phyloP scores from a whole-genome alignment of 2,329 filamentous ascomycete species.

The Cyphellophora attinorum region DNA sequence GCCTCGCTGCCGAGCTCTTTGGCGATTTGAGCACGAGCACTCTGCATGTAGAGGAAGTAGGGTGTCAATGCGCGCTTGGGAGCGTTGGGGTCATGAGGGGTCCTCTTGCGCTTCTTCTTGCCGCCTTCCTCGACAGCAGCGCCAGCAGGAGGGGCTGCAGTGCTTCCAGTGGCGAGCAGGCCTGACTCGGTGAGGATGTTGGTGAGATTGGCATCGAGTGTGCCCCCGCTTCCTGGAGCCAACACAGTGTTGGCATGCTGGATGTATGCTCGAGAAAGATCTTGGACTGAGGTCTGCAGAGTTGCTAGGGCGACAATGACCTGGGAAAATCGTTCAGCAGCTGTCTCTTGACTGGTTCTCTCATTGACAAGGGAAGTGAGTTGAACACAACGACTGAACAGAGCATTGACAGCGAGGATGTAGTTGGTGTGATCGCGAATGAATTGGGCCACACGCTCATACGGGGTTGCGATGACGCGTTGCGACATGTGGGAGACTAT shows the following conservation, averaged over 20 bases:
- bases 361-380: neutral
- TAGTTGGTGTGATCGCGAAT: neutral
- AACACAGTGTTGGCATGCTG: conserved; percentile 80
- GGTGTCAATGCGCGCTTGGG: conserved; percentile 90
- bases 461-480: conserved; percentile 9
- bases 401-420: neutral
- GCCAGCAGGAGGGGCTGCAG: conserved; percentile 16
- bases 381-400: neutral
- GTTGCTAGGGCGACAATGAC: conserved; percentile 68
- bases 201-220: conserved; percentile 44
- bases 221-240: conserved; percentile 45
- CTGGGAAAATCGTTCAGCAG: conserved; percentile 40
- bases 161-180: conserved; percentile 28
- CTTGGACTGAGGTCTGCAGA: conserved; percentile 69
- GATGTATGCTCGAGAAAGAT: conserved; percentile 73
- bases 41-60: conserved; percentile 91
- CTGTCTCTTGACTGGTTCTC: conserved; percentile 8
- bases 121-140: conserved; percentile 38
- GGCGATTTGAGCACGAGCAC: conserved; percentile 73
- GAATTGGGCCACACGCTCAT: too few relatives aligned
- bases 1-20: conserved; percentile 64
- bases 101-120: conserved; percentile 86
- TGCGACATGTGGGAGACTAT: too few relatives aligned
- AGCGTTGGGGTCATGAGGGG: conserved; percentile 79
- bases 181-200: conserved; percentile 35